These are phyloP conservation scores for Cercospora sp. DNA, from an alignment of 2,329 filamentous ascomycete species.

Conservation along the genomic window DNA sequence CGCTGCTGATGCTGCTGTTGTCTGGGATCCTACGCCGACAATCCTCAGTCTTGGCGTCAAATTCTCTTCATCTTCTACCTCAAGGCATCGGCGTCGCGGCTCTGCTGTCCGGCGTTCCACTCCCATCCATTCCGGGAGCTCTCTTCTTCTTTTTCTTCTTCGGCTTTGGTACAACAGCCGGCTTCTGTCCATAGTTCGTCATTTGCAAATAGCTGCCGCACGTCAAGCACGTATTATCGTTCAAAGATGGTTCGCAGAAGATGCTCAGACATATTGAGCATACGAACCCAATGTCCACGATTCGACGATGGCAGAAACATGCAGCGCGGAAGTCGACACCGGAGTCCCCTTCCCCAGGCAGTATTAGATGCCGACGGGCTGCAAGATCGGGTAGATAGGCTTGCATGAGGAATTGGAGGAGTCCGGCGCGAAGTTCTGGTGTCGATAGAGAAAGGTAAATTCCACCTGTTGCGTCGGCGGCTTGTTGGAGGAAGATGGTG, in stretches of 20 bases:
- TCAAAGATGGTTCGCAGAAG: constrained; percentile 66
- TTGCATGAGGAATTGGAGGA: constrained; percentile 94
- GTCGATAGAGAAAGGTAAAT: constrained; percentile 61
- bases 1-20: neutral
- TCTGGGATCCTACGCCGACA: neutral
- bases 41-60: neutral
- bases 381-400: constrained; percentile 76
- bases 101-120: constrained; percentile 33
- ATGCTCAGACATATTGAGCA: constrained; percentile 96
- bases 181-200: constrained; percentile 73
- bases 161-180: constrained; percentile 75
- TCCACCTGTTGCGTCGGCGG: constrained; percentile 70
- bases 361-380: constrained; percentile 65
- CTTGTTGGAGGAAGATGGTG: constrained; percentile 92
- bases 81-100: constrained; percentile 34
- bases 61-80: neutral
- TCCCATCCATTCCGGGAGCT: constrained; percentile 47
- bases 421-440: constrained; percentile 49
- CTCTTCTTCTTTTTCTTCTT: constrained; percentile 66
- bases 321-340: constrained; percentile 96
- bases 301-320: constrained; percentile 91
- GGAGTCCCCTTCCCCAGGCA: constrained; percentile 68
- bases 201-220: constrained; percentile 78
- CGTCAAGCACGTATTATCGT: constrained; percentile 71
- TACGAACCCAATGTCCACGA: constrained; percentile 90